These are phyloP conservation scores for Dalechampia spathulata DNA, from an alignment of 441 rosid species.

Conservation along the genomic window DNA sequence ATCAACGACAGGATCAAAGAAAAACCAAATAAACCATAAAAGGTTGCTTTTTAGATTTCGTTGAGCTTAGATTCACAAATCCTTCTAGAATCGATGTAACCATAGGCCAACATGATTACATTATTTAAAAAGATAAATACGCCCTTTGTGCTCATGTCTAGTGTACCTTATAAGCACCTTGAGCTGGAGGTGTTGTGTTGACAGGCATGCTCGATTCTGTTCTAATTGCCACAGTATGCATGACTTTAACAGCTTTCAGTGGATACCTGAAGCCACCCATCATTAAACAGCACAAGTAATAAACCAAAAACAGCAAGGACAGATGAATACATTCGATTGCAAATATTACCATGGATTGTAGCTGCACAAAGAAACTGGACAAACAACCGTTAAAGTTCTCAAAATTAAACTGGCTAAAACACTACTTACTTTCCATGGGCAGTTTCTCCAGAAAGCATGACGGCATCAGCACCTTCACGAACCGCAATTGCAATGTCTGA, in stretches of 20 bases:
- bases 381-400: no score
- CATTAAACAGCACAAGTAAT: not conserved
- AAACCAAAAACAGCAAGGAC: not conserved
- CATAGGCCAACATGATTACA: not conserved
- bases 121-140: no score
- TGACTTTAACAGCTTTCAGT: slow-evolving; percentile 85
- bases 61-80: not conserved
- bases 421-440: slow-evolving; percentile 95
- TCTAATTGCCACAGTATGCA: slow-evolving; percentile 87
- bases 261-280: slow-evolving; percentile 56
- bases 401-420: no score
- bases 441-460: slow-evolving; percentile 99
- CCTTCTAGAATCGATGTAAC: not conserved
- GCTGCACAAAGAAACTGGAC: no score
- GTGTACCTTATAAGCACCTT: slow-evolving; percentile 51
- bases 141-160: not conserved
- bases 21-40: not conserved
- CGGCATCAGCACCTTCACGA: slow-evolving; percentile 90
- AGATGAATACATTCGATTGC: no score
- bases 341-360: no score
- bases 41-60: not conserved
- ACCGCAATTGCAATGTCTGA: slow-evolving; percentile 97
- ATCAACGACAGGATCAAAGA: slow-evolving; percentile 13
- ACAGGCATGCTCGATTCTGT: slow-evolving; percentile 78
- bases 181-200: slow-evolving; percentile 44